Percentiles rank a stretch among this genome's conserved stretches.
Evolutionary conservation across 2,329 filamentous ascomycete species (phyloP).

Genomic region (Diaporthe vaccinii): DNA sequence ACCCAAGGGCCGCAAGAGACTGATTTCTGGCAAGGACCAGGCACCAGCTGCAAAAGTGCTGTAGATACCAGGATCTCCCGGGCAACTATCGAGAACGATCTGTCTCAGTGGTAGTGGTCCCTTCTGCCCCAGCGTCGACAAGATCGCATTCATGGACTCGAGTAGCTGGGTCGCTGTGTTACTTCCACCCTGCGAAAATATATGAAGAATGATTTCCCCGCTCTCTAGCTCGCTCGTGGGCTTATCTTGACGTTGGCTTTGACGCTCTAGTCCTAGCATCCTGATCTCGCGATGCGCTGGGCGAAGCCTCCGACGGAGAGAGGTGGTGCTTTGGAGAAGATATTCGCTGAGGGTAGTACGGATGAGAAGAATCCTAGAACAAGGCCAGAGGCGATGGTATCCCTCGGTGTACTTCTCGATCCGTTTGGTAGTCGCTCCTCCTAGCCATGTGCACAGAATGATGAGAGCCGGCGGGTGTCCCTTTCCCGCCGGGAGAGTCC

Average conservation of each 20-base stretch:
- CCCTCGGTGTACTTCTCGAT: slow-evolving; percentile 37
- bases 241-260: not conserved
- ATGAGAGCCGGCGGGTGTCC: slow-evolving; percentile 32
- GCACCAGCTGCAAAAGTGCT: slow-evolving; percentile 32
- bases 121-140: slow-evolving; percentile 13
- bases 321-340: not conserved
- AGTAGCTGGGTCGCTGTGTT: slow-evolving; percentile 38
- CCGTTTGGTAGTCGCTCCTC: slow-evolving; percentile 36
- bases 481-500: too few species aligned
- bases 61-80: slow-evolving; percentile 28
- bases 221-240: not conserved
- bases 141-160: slow-evolving; percentile 31
- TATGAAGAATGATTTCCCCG: slow-evolving; percentile 28
- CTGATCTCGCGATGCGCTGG: slow-evolving; percentile 36
- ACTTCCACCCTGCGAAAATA: slow-evolving; percentile 35
- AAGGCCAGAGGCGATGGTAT: slow-evolving; percentile 33
- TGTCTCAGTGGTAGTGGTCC: slow-evolving; percentile 33
- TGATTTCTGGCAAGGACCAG: slow-evolving; percentile 13
- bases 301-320: slow-evolving; percentile 27
- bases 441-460: slow-evolving; percentile 38
- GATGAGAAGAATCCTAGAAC: slow-evolving; percentile 36
- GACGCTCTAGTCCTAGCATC: not conserved
- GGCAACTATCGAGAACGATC: slow-evolving; percentile 38
- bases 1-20: slow-evolving; percentile 29
- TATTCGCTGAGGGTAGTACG: slow-evolving; percentile 35